Conservation (phyloP, 805 yeast species). For the Cyberlindnera nakhonratchasimensis region DNA sequence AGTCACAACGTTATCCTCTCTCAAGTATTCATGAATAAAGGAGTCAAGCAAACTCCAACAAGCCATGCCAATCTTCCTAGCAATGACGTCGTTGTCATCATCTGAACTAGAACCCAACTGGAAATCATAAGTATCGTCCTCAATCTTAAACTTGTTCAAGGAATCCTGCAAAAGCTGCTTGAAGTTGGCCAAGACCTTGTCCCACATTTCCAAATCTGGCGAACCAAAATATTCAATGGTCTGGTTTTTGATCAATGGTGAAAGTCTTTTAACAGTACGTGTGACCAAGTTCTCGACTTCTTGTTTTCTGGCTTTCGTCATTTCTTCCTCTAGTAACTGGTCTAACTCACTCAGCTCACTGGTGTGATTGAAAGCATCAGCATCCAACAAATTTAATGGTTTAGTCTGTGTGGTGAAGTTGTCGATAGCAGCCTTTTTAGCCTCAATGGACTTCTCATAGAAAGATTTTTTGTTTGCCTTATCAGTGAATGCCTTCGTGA, state of each 20-base stretch:
- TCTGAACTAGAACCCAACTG: conserved; percentile 52
- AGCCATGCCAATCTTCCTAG: conserved; percentile 42
- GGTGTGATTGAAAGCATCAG: conserved; percentile 28
- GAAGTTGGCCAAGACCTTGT: conserved; percentile 46
- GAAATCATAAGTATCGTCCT: conserved; percentile 48
- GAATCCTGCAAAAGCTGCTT: conserved; percentile 30
- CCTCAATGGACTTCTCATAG: conserved; percentile 31
- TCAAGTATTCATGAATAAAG: conserved; percentile 56
- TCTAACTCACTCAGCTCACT: conserved; percentile 33
- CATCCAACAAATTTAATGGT: conserved; percentile 20
- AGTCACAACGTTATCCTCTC: conserved; percentile 61
- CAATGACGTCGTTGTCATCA: conserved; percentile 40
- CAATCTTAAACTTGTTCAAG: conserved; percentile 30
- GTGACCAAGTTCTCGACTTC: conserved; percentile 34
- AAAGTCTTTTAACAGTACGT: conserved; percentile 45
- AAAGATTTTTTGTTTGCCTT: conserved; percentile 32
- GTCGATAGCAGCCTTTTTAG: conserved; percentile 27
- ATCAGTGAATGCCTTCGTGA: conserved; percentile 28
- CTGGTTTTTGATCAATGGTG: conserved; percentile 46
- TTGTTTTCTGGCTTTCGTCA: conserved; percentile 18
- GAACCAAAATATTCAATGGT: conserved; percentile 44
- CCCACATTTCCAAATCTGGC: conserved; percentile 61
- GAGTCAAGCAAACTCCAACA: conserved; percentile 67
- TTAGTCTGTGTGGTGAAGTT: conserved; percentile 16
- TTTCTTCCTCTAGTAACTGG: conserved; percentile 28